Evolutionary conservation across 1,284 basidiomycete genomes (phyloP), one percentile per base, ranked within the genome.

Genomic region (Rhodotorula sp.): DNA sequence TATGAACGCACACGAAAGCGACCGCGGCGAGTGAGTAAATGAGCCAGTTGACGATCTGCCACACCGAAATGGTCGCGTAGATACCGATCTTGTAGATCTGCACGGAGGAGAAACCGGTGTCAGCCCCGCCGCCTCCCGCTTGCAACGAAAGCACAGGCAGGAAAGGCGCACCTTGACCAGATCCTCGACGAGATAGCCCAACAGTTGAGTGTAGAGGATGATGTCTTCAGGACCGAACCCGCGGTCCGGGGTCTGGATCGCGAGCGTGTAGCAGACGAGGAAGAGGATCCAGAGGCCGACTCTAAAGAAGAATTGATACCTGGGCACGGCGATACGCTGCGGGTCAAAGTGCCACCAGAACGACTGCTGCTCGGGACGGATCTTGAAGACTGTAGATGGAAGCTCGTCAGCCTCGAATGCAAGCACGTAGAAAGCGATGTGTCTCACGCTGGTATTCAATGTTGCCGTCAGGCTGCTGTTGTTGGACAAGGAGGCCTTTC

Each of bases 231-330:
- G 18, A 5, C 76, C 73, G 67, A 77, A 78, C 6, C 75, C 77
- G 4, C 78, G 71, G 26, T 78, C 77, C n/a, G 78, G 78, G 2
- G 77, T 78, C 49, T 77, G 77, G 49, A 79, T 77, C 4, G 78
- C 74, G 16, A 74, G 58, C 10, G 76, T 72, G 68, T 95, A 97
- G 16, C 88, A 87, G 23, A 87, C 84, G 23, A 97, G 85, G 83
- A 94, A 95, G 76, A 92, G 82, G 57, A 93, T 79, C 94, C 93
- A 95, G 28, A 95, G 84, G 3, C 84, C 62, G 70, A 94, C 81
- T 47, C 80, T 91, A 62, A 74, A 68, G 62, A 71, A 72, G 62
- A 78, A 80, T 64, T 79, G 79, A 77, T 84, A 91, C 85, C 89
- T 85, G 19, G 94, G 94, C n/a, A 95, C 92, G 31, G 86, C 88